A percentile compares a stretch with the other conserved stretches of the same genome.
phyloP scores from a whole-genome alignment of 2,329 filamentous ascomycete species.

The Pestalotiopsis fici region DNA sequence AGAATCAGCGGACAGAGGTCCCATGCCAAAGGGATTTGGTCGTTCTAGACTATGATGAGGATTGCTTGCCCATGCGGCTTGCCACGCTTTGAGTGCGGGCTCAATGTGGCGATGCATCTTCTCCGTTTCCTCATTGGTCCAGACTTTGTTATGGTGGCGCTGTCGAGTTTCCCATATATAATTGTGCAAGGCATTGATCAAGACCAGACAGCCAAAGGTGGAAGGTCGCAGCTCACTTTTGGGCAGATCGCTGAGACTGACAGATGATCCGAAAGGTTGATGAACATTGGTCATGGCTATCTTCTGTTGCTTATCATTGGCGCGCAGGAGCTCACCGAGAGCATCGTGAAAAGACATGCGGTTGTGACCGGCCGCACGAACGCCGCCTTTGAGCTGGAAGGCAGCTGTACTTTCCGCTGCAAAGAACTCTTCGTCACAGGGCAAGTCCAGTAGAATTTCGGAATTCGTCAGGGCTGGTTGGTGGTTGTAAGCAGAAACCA shows the following conservation, averaged over 20 bases:
- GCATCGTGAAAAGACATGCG: slow-evolving; percentile 80
- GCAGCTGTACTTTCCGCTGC: slow-evolving; percentile 78
- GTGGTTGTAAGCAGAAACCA: slow-evolving; percentile 93
- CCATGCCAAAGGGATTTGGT: slow-evolving; percentile 79
- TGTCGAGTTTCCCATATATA: slow-evolving; percentile 98
- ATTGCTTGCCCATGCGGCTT: slow-evolving; percentile 86
- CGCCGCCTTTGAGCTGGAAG: slow-evolving; percentile 78
- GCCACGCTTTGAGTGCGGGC: slow-evolving; percentile 91
- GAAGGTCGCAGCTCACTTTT: slow-evolving; percentile 75
- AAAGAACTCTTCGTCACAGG: slow-evolving; percentile 92
- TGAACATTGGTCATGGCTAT: slow-evolving; percentile 39
- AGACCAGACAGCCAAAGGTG: slow-evolving; percentile 85
- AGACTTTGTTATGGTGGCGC: slow-evolving; percentile 81
- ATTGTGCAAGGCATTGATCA: slow-evolving; percentile 95
- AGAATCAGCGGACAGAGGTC: slow-evolving; percentile 84
- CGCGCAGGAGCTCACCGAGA: slow-evolving; percentile 76
- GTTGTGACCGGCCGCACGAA: slow-evolving; percentile 67
- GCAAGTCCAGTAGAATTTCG: slow-evolving; percentile 84
- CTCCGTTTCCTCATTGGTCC: slow-evolving; percentile 91
- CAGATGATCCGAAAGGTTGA: slow-evolving; percentile 48
- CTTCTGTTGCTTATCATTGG: slow-evolving; percentile 67
- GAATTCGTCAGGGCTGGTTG: slow-evolving; percentile 90
- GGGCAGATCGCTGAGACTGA: slow-evolving; percentile 48
- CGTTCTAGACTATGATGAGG: slow-evolving; percentile 81
- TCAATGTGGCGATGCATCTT: slow-evolving; percentile 96